Percentiles rank a stretch among this genome's conserved stretches.
These are phyloP conservation scores for Stephanodiscus minutulus DNA, from an alignment of 108 stramenopile species.

Conservation along the genomic window DNA sequence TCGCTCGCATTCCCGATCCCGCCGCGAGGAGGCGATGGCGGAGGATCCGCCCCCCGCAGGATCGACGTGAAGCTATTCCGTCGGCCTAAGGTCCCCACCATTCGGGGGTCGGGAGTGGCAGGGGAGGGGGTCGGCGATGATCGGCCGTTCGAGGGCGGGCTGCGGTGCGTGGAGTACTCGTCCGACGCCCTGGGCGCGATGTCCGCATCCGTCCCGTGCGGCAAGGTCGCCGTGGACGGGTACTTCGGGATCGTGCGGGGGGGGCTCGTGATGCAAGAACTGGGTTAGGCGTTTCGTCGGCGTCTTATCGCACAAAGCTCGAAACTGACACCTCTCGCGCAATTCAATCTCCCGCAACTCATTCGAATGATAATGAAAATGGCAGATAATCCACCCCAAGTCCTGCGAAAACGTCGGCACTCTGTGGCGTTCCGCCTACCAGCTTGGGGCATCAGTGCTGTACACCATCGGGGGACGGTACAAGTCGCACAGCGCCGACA, in stretches of 20 bases:
- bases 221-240: conserved; percentile 27
- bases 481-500: conserved; percentile 34
- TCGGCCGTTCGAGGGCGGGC: background rate
- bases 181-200: conserved; percentile 30
- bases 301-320: too few species aligned
- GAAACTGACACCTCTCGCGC: background rate
- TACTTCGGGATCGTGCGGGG: conserved; percentile 38
- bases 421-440: conserved; percentile 39
- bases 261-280: background rate
- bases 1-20: too few species aligned
- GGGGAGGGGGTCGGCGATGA: background rate
- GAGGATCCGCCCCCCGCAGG: conserved; percentile 1
- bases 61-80: conserved; percentile 42
- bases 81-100: conserved; percentile 18
- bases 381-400: conserved; percentile 38
- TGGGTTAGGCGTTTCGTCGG: too few species aligned
- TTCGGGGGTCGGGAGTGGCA: background rate
- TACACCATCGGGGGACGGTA: conserved; percentile 55
- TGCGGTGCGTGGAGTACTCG: conserved; percentile 18
- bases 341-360: too few species aligned
- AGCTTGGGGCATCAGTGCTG: conserved; percentile 46
- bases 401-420: conserved; percentile 40
- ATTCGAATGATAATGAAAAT: too few species aligned
- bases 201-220: conserved; percentile 22
- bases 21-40: background rate